Conservation (phyloP, 306 rosid genomes). For the Urtica urens region DNA sequence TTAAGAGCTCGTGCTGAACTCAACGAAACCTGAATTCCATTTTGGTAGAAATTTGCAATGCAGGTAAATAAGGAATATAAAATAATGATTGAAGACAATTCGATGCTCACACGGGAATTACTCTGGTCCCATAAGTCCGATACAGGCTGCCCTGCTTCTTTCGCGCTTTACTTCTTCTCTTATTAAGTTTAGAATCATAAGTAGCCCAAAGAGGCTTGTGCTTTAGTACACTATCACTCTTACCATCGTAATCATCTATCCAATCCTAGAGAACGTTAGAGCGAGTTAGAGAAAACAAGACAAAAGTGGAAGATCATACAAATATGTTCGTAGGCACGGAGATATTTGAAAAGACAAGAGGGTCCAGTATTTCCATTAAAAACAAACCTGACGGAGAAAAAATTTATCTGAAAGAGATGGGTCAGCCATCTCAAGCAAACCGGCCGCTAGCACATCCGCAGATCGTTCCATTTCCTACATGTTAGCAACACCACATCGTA, state of each 20-base stretch:
- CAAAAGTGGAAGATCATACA: not conserved
- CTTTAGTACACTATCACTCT: conserved; percentile 73
- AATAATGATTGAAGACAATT: too few relatives aligned
- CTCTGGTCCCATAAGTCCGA: conserved; percentile 93
- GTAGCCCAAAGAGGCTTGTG: conserved; percentile 96
- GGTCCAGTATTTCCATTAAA: not conserved
- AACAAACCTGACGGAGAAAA: conserved; percentile 66
- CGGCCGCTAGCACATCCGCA: conserved; percentile 93
- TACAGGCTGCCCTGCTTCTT: conserved; percentile 65
- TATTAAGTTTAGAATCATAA: conserved; percentile 45
- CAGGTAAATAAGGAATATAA: not conserved
- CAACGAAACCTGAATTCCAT: conserved; percentile 5
- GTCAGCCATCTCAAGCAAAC: conserved; percentile 96
- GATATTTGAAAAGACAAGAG: not conserved
- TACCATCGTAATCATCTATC: conserved; percentile 55
- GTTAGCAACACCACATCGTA: too few relatives aligned
- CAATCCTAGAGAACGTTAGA: conserved; percentile 34
- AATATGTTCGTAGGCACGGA: not conserved
- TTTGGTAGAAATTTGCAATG: not conserved
- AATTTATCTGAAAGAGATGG: conserved; percentile 84
- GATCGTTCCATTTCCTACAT: conserved; percentile 95
- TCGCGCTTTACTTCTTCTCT: conserved; percentile 41
- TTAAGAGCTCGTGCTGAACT: not conserved
- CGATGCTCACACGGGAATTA: conserved; percentile 88
- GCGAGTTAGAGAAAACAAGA: conserved; percentile 9